Conservation (phyloP, 2,329 filamentous ascomycete species). For the Nothophaeocryptopus gaeumannii region DNA sequence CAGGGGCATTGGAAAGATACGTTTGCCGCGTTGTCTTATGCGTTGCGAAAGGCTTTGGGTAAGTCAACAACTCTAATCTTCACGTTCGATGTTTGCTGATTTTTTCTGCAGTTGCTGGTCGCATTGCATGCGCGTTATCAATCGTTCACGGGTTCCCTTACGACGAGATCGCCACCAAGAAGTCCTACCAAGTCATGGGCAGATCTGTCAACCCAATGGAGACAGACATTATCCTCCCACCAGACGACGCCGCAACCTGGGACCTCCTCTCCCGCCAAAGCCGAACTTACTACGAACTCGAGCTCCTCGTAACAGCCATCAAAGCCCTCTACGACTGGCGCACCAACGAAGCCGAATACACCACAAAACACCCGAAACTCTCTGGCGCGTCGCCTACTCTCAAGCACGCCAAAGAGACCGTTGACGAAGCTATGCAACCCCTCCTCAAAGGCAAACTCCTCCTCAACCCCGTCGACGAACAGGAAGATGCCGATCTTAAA, state of each 20-base stretch:
- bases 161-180: conserved; percentile 43
- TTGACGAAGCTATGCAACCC: conserved; percentile 38
- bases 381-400: conserved; percentile 28
- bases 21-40: conserved; percentile 64
- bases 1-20: conserved; percentile 69
- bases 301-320: conserved; percentile 43
- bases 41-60: conserved; percentile 85
- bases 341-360: conserved; percentile 40
- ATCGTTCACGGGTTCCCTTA: conserved; percentile 53
- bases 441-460: conserved; percentile 36
- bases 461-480: conserved; percentile 34
- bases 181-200: conserved; percentile 42
- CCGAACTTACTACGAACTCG: conserved; percentile 43
- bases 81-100: conserved; percentile 18
- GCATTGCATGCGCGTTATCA: conserved; percentile 55
- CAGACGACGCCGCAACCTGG: conserved; percentile 21
- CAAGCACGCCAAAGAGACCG: conserved; percentile 40
- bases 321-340: conserved; percentile 45
- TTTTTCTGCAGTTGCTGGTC: conserved; percentile 40
- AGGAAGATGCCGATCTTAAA: conserved; percentile 60
- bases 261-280: conserved; percentile 28
- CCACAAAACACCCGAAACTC: conserved; percentile 21
- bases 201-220: conserved; percentile 40
- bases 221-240: conserved; percentile 16
- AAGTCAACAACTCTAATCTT: conserved; percentile 40